Evolutionary conservation across 1,139 yeast genomes (phyloP).

Genomic region (Candida sanyaensis): DNA sequence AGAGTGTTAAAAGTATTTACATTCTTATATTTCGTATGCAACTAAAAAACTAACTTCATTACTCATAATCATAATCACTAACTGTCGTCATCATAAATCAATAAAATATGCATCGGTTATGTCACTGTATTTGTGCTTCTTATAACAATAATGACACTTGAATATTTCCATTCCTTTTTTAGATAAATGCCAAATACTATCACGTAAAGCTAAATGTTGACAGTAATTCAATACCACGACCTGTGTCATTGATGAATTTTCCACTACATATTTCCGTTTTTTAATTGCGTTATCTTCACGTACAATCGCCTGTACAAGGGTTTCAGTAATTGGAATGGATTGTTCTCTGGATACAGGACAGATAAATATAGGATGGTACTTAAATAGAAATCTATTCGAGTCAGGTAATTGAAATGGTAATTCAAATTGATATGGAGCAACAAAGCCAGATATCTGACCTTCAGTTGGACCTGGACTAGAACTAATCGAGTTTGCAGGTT

Average conservation of each 20-base stretch:
- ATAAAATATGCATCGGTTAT: constrained; percentile 47
- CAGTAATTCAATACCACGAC: constrained; percentile 48
- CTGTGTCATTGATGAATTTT: constrained; percentile 27
- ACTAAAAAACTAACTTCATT: background rate
- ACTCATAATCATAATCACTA: constrained; percentile 10
- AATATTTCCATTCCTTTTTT: constrained; percentile 44
- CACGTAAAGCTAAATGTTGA: constrained; percentile 46
- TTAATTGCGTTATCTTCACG: constrained; percentile 20
- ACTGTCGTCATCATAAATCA: constrained; percentile 22
- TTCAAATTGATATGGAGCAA: constrained; percentile 34
- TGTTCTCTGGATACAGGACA: constrained; percentile 93
- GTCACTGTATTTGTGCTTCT: constrained; percentile 44
- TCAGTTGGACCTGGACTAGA: background rate
- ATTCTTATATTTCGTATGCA: no score
- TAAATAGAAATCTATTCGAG: constrained; percentile 40
- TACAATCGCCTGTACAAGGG: constrained; percentile 8
- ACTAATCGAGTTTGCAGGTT: background rate
- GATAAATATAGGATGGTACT: constrained; percentile 82
- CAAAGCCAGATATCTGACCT: constrained; percentile 8
- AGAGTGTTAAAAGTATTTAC: no score
- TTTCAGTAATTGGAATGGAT: constrained; percentile 37
- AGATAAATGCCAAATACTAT: constrained; percentile 48
- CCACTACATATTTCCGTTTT: constrained; percentile 19
- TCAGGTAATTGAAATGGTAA: constrained; percentile 49
- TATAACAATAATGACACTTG: constrained; percentile 52